Evolutionary conservation across 192 early-diverging fungal genomes (phyloP).

Genomic region (Mortierella antarctica): DNA sequence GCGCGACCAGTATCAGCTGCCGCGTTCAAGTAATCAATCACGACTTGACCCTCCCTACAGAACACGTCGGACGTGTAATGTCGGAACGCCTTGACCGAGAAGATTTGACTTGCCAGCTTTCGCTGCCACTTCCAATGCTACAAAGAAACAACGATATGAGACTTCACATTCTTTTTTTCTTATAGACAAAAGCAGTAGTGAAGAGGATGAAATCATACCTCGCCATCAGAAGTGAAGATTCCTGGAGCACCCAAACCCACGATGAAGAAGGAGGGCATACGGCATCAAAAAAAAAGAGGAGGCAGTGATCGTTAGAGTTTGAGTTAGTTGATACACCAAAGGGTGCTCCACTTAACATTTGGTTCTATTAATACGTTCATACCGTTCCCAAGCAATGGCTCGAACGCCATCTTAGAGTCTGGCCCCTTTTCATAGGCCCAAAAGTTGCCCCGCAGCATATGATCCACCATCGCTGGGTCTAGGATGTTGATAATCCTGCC

Average conservation of each 20-base stretch:
- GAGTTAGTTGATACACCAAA: no score
- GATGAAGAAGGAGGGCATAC: no score
- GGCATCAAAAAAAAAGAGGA: no score
- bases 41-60: slow-evolving; percentile 26
- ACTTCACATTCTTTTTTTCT: no score
- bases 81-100: slow-evolving; percentile 24
- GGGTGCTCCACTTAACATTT: no score
- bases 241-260: neutral
- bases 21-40: slow-evolving; percentile 19
- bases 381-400: slow-evolving; percentile 25
- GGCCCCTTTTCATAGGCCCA: slow-evolving; percentile 38
- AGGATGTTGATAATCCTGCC: slow-evolving; percentile 23
- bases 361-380: slow-evolving; percentile 1
- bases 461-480: slow-evolving; percentile 22
- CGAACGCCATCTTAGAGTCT: neutral
- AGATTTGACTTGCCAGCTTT: slow-evolving; percentile 33
- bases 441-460: slow-evolving; percentile 35
- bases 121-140: slow-evolving; percentile 43
- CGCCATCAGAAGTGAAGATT: slow-evolving; percentile 43
- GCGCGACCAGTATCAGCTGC: slow-evolving; percentile 11
- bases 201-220: neutral
- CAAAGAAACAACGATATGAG: neutral
- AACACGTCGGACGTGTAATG: slow-evolving; percentile 36
- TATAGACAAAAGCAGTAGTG: neutral
- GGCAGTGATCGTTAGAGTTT: no score